Base-by-base conservation (phyloP, 768 basidiomycete species). In the Termitomyces sp. region DNA sequence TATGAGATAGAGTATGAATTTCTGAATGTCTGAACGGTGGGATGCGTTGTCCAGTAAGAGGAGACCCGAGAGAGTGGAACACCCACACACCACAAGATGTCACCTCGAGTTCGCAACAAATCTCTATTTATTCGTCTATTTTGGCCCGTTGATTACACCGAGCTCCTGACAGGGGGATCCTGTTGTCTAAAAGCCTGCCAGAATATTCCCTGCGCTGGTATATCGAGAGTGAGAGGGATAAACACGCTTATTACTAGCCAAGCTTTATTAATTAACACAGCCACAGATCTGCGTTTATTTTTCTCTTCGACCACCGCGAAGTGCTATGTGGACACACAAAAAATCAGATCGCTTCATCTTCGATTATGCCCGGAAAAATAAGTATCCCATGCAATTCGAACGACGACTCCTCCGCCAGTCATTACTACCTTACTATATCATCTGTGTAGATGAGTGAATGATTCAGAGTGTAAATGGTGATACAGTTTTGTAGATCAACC, bases 11-110 rank as follows among this genome's bases (percentile, higher is more conserved):
- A 52, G 44, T 37, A 53, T 46, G 55, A 49, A 52, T 27, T 54
- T 56, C 50, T 51, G 60, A 53, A 47, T 58, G 46, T 34, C 58
- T 52, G 44, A 55, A 37, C 46, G 52, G 59, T 60, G 61, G 66
- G 63, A 65, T 60, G 55, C 46, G 61, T 48, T 62, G 67, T 55
- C 66, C 65, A 68, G 63, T 61, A 66, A 64, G 65, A 63, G 64
- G 61, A 65, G 73, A 76, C 74, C 75, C 76, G 72, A 75, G 63
- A 73, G 70, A 76, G 71, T 76, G 76, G 76, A 70, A 70, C 65
- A 63, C 65, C 68, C 70, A 71, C 68, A 65, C 66, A 64, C 65
- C 60, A 55, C 58, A 59, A 62, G 56, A 63, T 66, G 59, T 63
- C 55, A 57, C 31, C 50, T 51, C 33, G 51, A 52, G 50, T 51